Evolutionary conservation across 2,329 filamentous ascomycete genomes (phyloP).

Genomic region (Penicillium concentricum): DNA sequence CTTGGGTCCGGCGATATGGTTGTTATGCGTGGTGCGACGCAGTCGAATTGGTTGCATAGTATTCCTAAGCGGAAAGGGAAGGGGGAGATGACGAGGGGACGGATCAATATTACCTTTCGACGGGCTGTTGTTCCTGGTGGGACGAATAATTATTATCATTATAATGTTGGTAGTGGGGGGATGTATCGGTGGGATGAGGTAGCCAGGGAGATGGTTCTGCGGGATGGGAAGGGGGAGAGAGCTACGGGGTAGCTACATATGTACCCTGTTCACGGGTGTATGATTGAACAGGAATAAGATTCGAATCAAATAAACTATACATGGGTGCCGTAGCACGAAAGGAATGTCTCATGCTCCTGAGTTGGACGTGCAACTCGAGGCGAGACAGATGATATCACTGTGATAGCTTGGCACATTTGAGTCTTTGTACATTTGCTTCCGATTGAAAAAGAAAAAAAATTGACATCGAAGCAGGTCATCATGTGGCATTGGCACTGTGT

Average conservation of each 20-base stretch:
- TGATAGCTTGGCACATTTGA: neutral
- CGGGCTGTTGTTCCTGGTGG: conserved; percentile 68
- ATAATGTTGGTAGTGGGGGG: conserved; percentile 71
- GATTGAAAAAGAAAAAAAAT: conserved; percentile 13
- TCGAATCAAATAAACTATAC: conserved; percentile 6
- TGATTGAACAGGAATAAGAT: neutral
- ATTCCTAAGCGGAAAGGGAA: conserved; percentile 71
- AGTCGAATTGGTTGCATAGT: conserved; percentile 73
- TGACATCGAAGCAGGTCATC: conserved; percentile 24
- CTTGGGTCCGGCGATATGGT: conserved; percentile 74
- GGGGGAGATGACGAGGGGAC: conserved; percentile 58
- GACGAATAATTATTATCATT: conserved; percentile 80
- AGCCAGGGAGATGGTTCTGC: conserved; percentile 26
- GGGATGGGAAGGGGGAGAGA: neutral
- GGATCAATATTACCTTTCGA: conserved; percentile 77
- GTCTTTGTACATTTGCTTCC: conserved; percentile 17
- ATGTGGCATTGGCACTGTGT: conserved; percentile 20
- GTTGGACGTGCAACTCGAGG: neutral
- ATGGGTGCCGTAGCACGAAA: conserved; percentile 6
- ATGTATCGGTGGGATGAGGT: conserved; percentile 67
- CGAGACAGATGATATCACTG: neutral
- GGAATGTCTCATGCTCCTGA: neutral
- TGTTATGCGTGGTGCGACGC: conserved; percentile 73
- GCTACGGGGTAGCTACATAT: neutral
- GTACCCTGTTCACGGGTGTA: neutral